These are phyloP conservation scores for Kuraishia cidri DNA, from an alignment of 805 yeast genomes.

Conservation along the genomic window DNA sequence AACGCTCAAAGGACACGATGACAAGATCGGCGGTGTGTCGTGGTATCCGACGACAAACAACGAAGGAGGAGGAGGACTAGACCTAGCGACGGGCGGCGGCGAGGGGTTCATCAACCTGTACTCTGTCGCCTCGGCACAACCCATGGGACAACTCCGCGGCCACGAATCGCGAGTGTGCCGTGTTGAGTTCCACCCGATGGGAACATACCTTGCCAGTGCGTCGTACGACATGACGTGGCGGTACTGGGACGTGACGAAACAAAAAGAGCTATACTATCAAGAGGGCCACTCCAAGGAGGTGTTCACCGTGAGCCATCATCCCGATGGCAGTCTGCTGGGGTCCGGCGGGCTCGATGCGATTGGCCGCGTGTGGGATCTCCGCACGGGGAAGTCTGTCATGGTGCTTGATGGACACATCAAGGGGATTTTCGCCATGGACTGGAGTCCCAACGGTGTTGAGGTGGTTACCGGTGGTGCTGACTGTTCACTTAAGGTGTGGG, in stretches of 20 bases:
- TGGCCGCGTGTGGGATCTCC: slow-evolving; percentile 75
- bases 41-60: slow-evolving; percentile 36
- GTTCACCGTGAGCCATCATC: slow-evolving; percentile 51
- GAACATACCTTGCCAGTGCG: slow-evolving; percentile 50
- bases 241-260: slow-evolving; percentile 62
- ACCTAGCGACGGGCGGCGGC: slow-evolving; percentile 34
- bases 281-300: slow-evolving; percentile 84
- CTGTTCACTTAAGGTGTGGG: slow-evolving; percentile 79
- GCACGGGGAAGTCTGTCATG: slow-evolving; percentile 63
- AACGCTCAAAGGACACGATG: slow-evolving; percentile 39
- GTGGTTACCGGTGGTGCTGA: slow-evolving; percentile 84
- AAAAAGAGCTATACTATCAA: slow-evolving; percentile 50
- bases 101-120: slow-evolving; percentile 26
- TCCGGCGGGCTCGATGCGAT: slow-evolving; percentile 75
- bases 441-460: slow-evolving; percentile 70
- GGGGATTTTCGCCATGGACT: slow-evolving; percentile 62
- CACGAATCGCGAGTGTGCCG: slow-evolving; percentile 53
- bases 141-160: slow-evolving; percentile 17
- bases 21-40: slow-evolving; percentile 63
- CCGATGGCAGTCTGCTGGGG: slow-evolving; percentile 69
- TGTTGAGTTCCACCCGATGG: slow-evolving; percentile 58
- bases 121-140: slow-evolving; percentile 9
- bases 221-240: slow-evolving; percentile 87
- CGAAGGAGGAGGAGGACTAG: too few species aligned
- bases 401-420: slow-evolving; percentile 59